Conservation (phyloP, 495 filamentous ascomycete genomes). For the Lentithecium fluviatile region DNA sequence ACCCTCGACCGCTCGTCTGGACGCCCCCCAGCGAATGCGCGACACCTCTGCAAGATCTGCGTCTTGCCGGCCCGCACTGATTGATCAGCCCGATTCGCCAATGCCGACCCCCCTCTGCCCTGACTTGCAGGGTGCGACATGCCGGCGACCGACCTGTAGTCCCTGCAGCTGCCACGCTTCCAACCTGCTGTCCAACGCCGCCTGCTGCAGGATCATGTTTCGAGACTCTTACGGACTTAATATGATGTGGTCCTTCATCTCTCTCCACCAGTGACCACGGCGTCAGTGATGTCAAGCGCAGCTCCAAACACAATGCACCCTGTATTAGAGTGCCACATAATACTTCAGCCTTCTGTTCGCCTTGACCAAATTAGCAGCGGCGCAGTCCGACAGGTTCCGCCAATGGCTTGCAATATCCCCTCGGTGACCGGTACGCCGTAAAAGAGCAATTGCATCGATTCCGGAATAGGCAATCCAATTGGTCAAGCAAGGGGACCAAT, state of each 20-base stretch:
- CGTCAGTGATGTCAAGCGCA: constrained; percentile 18
- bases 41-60: constrained; percentile 37
- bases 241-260: constrained; percentile 31
- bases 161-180: constrained; percentile 37
- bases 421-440: not conserved
- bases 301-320: constrained; percentile 1
- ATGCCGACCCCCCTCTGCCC: constrained; percentile 30
- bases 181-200: constrained; percentile 26
- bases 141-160: constrained; percentile 13
- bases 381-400: not conserved
- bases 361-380: constrained; percentile 11
- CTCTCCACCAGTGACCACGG: constrained; percentile 9
- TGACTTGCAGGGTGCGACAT: constrained; percentile 27
- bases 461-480: not conserved
- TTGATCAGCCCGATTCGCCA: constrained; percentile 35
- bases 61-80: constrained; percentile 31
- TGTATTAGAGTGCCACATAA: constrained; percentile 10
- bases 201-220: constrained; percentile 23
- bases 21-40: constrained; percentile 24
- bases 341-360: constrained; percentile 18
- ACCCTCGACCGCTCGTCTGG: constrained; percentile 27
- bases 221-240: constrained; percentile 16
- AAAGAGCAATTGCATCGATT: not conserved
- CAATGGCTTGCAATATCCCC: not conserved
- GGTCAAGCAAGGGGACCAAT: no score